These are phyloP conservation scores for Kokia cookei DNA, from an alignment of 441 rosid genomes.

Conservation along the genomic window DNA sequence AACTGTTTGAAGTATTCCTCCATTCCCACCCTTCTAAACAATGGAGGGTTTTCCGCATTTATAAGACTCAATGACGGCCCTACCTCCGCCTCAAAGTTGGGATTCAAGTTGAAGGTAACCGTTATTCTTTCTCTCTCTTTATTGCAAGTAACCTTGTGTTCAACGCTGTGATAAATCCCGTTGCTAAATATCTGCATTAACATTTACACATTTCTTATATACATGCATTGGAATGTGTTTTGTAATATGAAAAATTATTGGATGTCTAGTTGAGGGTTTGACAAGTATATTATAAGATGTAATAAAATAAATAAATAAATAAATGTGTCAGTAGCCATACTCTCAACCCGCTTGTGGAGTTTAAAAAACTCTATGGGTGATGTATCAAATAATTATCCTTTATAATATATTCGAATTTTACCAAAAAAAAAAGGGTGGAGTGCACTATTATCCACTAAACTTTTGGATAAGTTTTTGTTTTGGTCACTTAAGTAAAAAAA, in stretches of 20 bases:
- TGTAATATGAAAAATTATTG: neutral
- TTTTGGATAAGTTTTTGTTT: too few relatives aligned
- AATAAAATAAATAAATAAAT: too few relatives aligned
- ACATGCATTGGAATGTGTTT: neutral
- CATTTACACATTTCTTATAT: neutral
- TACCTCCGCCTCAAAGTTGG: conserved; percentile 27
- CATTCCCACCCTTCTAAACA: neutral
- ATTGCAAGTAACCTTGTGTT: conserved; percentile 23
- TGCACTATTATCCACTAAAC: too few relatives aligned
- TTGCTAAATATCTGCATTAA: conserved; percentile 31
- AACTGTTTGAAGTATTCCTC: neutral
- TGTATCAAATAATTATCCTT: too few relatives aligned
- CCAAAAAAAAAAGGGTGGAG: too few relatives aligned
- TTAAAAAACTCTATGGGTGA: fast-evolving
- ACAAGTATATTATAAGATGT: too few relatives aligned
- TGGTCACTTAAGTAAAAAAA: too few relatives aligned
- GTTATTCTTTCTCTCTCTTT: conserved; percentile 25
- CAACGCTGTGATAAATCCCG: conserved; percentile 28
- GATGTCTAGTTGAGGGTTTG: too few relatives aligned
- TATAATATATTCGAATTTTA: too few relatives aligned
- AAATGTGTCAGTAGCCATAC: too few relatives aligned
- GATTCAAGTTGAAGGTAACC: conserved; percentile 17
- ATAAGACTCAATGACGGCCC: conserved; percentile 27
- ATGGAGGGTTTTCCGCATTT: conserved; percentile 14
- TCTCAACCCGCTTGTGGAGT: fast-evolving